Conservation (phyloP, 352 stramenopile genomes). For the Phytophthora citrophthora region DNA sequence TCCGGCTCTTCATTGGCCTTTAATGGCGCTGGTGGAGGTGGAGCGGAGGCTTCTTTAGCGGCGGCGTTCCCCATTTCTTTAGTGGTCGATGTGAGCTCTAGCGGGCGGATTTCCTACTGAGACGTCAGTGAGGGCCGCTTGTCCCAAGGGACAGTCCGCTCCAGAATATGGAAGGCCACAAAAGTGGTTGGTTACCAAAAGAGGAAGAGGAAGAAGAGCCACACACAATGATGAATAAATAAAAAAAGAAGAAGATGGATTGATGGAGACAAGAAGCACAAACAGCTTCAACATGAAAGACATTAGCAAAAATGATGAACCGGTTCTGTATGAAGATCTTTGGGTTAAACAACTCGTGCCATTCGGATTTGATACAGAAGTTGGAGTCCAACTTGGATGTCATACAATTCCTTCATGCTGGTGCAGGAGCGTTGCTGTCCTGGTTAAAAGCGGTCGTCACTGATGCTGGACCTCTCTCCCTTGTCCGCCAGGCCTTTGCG, state of each 20-base stretch:
- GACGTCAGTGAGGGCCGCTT: background rate
- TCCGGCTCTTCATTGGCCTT: slow-evolving; percentile 1
- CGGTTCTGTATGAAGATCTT: slow-evolving; percentile 16
- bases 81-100: slow-evolving; percentile 1
- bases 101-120: slow-evolving; percentile 25
- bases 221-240: too few species aligned
- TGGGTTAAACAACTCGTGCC: slow-evolving; percentile 9
- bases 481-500: too few species aligned
- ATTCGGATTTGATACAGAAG: slow-evolving; percentile 14
- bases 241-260: background rate
- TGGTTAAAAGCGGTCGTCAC: too few species aligned
- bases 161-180: slow-evolving; percentile 25
- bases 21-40: slow-evolving; percentile 3
- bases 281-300: slow-evolving; percentile 18
- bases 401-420: too few species aligned
- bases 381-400: background rate
- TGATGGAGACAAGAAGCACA: background rate
- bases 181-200: background rate
- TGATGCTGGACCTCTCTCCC: too few species aligned
- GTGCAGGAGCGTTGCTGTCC: too few species aligned
- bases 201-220: too few species aligned
- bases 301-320: background rate
- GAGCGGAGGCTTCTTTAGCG: slow-evolving; percentile 29
- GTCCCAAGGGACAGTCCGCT: slow-evolving; percentile 8
- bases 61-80: slow-evolving; percentile 37